These are phyloP conservation scores for Trichoderma brevicompactum DNA, from an alignment of 2,329 filamentous ascomycete genomes.

Conservation along the genomic window DNA sequence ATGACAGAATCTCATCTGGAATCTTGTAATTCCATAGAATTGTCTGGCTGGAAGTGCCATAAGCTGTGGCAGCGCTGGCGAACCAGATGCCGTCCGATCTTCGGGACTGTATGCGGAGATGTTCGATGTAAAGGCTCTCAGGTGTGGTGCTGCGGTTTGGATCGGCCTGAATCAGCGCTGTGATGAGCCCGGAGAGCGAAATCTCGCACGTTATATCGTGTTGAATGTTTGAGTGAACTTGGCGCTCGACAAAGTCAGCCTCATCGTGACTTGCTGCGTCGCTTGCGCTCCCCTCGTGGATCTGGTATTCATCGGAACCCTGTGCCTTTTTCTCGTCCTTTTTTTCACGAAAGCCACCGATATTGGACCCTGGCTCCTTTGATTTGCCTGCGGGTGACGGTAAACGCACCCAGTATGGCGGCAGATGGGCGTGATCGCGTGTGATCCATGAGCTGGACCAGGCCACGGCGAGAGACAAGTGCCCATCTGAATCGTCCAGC, in stretches of 20 bases:
- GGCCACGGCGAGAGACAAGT: constrained; percentile 60
- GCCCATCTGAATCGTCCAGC: constrained; percentile 63
- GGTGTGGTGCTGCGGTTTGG: constrained; percentile 36
- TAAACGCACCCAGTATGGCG: constrained; percentile 63
- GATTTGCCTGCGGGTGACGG: constrained; percentile 40
- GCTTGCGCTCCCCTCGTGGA: constrained; percentile 9
- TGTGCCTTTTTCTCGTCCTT: constrained; percentile 19
- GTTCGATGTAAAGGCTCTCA: constrained; percentile 52
- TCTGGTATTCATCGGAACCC: constrained; percentile 14
- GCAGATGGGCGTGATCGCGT: constrained; percentile 55
- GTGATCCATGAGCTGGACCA: constrained; percentile 61
- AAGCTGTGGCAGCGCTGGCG: constrained; percentile 59
- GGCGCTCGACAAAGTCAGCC: constrained; percentile 44
- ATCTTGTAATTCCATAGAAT: constrained; percentile 66
- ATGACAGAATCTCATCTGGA: constrained; percentile 55
- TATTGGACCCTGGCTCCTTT: neutral
- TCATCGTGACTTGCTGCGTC: constrained; percentile 31
- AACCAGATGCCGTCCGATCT: constrained; percentile 58
- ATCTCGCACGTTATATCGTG: constrained; percentile 54
- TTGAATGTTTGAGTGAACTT: constrained; percentile 36
- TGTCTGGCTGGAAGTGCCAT: constrained; percentile 57
- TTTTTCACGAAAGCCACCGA: neutral
- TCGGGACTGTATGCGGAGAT: constrained; percentile 46
- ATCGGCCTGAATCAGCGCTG: constrained; percentile 49
- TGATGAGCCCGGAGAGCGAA: constrained; percentile 51